Evolutionary conservation across 352 stramenopile genomes (phyloP).

Genomic region (Phytophthora pluvialis): DNA sequence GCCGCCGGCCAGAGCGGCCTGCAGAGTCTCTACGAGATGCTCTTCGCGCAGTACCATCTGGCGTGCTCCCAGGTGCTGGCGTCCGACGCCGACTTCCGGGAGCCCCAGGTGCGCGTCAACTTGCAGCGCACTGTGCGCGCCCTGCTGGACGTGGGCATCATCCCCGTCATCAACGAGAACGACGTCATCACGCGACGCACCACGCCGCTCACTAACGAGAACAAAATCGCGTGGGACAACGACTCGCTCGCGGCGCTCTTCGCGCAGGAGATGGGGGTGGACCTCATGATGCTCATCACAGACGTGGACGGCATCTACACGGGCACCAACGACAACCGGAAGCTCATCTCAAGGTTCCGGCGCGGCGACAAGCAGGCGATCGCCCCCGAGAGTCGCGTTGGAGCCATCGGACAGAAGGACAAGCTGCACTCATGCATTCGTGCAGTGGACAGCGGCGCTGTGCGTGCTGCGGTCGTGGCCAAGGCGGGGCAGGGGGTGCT

Average conservation of each 20-base stretch:
- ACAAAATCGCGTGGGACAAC: constrained; percentile 86
- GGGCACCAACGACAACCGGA: constrained; percentile 21
- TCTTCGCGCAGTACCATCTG: constrained; percentile 87
- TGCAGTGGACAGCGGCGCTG: constrained; percentile 71
- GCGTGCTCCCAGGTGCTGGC: constrained; percentile 83
- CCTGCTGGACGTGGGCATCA: constrained; percentile 83
- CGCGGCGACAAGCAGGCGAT: constrained; percentile 52
- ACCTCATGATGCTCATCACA: constrained; percentile 82
- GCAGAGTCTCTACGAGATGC: constrained; percentile 88
- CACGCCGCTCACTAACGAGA: constrained; percentile 59
- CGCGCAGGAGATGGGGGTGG: constrained; percentile 70
- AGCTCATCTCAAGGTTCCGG: constrained; percentile 60
- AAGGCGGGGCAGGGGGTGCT: constrained; percentile 71
- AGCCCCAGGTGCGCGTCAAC: constrained; percentile 67
- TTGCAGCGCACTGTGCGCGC: constrained; percentile 67
- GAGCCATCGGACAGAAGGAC: constrained; percentile 74
- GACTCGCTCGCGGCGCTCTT: constrained; percentile 85
- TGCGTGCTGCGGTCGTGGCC: constrained; percentile 65
- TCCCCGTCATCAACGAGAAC: constrained; percentile 89
- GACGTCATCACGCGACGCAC: constrained; percentile 80
- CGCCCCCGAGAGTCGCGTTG: constrained; percentile 61
- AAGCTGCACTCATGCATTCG: constrained; percentile 85
- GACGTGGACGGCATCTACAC: constrained; percentile 75
- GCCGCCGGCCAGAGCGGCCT: constrained; percentile 78
- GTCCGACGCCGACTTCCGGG: constrained; percentile 80